Evolutionary conservation across 768 basidiomycete species (phyloP).

Genomic region (Neoboletus magnificus): DNA sequence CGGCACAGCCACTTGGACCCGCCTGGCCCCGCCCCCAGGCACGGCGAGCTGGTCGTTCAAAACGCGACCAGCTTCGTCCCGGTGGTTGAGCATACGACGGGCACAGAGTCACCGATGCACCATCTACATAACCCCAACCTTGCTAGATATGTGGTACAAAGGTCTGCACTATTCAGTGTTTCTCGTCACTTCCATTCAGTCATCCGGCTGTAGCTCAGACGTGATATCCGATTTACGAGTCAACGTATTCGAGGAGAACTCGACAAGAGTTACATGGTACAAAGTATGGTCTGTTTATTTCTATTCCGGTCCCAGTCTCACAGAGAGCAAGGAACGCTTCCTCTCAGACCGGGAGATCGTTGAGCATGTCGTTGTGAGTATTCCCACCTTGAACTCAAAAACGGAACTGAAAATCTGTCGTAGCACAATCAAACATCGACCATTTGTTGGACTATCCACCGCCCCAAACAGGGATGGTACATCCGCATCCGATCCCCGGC

Average conservation of each 20-base stretch:
- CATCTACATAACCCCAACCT: slow-evolving; percentile 29
- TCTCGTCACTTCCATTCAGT: not conserved
- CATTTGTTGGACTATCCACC: slow-evolving; percentile 73
- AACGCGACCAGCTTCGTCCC: slow-evolving; percentile 9
- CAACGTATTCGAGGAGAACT: slow-evolving; percentile 56
- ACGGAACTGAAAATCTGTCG: not conserved
- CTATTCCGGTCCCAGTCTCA: slow-evolving; percentile 8
- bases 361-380: slow-evolving; percentile 66
- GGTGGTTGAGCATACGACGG: not conserved
- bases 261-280: slow-evolving; percentile 64
- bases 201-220: slow-evolving; percentile 53
- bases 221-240: slow-evolving; percentile 68
- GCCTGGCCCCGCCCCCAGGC: too few species aligned
- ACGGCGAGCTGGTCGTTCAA: not conserved
- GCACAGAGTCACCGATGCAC: slow-evolving; percentile 15
- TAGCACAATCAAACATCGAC: slow-evolving; percentile 68
- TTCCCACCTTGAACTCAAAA: not conserved
- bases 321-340: slow-evolving; percentile 58
- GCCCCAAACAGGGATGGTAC: slow-evolving; percentile 82
- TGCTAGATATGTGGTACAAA: slow-evolving; percentile 31
- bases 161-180: slow-evolving; percentile 14
- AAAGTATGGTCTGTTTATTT: slow-evolving; percentile 46
- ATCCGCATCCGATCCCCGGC: slow-evolving; percentile 69
- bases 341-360: slow-evolving; percentile 72
- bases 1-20: too few species aligned